These are phyloP conservation scores for Saccharomyces hybrid DNA, from an alignment of 1,139 yeast species.

Conservation along the genomic window DNA sequence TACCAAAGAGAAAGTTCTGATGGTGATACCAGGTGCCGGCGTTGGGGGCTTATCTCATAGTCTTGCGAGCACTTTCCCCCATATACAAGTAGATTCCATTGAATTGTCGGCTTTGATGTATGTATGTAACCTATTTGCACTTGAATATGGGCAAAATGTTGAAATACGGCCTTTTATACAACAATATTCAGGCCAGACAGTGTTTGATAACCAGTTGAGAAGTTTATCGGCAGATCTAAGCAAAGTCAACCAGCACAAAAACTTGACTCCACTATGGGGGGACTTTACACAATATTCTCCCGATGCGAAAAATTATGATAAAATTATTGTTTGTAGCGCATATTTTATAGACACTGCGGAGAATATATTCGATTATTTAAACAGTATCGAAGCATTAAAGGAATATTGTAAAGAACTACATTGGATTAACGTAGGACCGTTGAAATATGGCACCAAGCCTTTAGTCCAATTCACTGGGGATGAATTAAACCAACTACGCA, in stretches of 20 bases:
- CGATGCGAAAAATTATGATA: constrained; percentile 33
- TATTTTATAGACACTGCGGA: constrained; percentile 87
- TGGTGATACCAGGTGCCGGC: constrained; percentile 76
- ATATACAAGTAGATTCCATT: constrained; percentile 51
- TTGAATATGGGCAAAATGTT: constrained; percentile 21
- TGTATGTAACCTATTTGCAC: constrained; percentile 51
- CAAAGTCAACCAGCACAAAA: constrained; percentile 37
- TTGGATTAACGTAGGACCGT: constrained; percentile 84
- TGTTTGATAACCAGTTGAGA: constrained; percentile 47
- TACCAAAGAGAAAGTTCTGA: constrained; percentile 35
- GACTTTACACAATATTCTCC: constrained; percentile 54
- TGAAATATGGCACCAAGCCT: constrained; percentile 85
- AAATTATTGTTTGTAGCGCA: constrained; percentile 57
- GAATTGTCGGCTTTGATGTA: constrained; percentile 72
- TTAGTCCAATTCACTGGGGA: constrained; percentile 62
- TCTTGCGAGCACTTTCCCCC: constrained; percentile 37
- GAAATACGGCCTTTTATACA: constrained; percentile 61
- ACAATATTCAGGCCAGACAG: constrained; percentile 60
- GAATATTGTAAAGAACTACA: constrained; percentile 39
- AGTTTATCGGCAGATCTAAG: constrained; percentile 35
- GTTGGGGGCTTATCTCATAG: constrained; percentile 66
- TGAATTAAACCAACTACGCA: constrained; percentile 49
- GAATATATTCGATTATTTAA: constrained; percentile 64
- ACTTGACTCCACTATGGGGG: constrained; percentile 47
- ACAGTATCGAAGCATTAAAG: constrained; percentile 48